These are phyloP conservation scores for Fusarium gaditjirri DNA, from an alignment of 2,329 filamentous ascomycete genomes.

Conservation along the genomic window DNA sequence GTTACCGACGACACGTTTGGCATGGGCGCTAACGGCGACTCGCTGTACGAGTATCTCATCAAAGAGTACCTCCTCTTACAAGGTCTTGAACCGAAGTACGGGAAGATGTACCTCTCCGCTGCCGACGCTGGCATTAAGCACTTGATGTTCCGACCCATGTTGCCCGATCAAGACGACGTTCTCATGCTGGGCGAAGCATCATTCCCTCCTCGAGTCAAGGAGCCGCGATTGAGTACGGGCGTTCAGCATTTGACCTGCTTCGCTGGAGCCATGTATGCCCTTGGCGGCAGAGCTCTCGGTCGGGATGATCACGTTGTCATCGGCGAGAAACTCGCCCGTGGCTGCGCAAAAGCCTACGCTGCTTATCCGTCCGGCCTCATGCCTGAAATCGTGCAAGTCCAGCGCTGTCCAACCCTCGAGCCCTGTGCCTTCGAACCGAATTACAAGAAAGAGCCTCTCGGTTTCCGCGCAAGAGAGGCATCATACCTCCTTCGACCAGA, in stretches of 20 bases:
- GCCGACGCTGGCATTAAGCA: conserved; percentile 67
- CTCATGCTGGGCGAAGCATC: conserved; percentile 64
- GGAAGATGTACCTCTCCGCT: conserved; percentile 55
- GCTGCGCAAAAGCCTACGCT: conserved; percentile 72
- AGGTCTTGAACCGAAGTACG: conserved; percentile 58
- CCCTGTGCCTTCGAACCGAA: conserved; percentile 39
- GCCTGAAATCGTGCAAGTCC: conserved; percentile 66
- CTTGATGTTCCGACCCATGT: conserved; percentile 74
- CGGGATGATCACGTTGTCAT: conserved; percentile 62
- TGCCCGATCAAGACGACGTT: conserved; percentile 66
- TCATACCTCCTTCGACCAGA: conserved; percentile 50
- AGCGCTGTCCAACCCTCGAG: conserved; percentile 51
- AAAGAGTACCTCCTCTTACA: conserved; percentile 73
- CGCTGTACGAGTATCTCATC: conserved; percentile 72
- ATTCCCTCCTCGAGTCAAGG: conserved; percentile 44
- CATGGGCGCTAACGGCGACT: conserved; percentile 64
- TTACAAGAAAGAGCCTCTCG: conserved; percentile 10
- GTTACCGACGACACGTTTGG: conserved; percentile 54
- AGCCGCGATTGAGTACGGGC: conserved; percentile 47
- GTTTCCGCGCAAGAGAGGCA: conserved; percentile 35
- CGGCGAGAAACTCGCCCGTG: conserved; percentile 68
- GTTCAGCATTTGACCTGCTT: conserved; percentile 72
- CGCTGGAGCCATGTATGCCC: conserved; percentile 71
- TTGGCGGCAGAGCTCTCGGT: conserved; percentile 67
- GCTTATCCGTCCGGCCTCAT: conserved; percentile 68